These are phyloP conservation scores for Globisporangium okanoganense DNA, from an alignment of 352 stramenopile species.

Conservation along the genomic window DNA sequence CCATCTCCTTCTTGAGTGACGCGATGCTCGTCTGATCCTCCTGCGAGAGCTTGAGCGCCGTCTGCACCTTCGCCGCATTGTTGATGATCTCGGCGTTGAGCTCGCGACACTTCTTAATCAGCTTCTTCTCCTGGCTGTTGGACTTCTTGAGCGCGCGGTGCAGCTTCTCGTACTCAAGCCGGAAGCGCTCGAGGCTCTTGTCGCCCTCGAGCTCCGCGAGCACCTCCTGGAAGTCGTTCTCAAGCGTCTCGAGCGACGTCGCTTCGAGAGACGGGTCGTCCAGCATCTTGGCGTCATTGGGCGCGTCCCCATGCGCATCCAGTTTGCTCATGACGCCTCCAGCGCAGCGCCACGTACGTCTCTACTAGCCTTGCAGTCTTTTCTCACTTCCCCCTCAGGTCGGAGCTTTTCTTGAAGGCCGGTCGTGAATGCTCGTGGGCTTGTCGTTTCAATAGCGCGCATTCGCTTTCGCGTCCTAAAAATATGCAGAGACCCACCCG, in stretches of 20 bases:
- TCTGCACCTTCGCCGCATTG: conserved; percentile 95
- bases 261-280: conserved; percentile 48
- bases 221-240: conserved; percentile 94
- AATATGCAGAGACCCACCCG: not conserved
- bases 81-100: conserved; percentile 95
- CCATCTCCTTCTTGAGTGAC: conserved; percentile 95
- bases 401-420: not conserved
- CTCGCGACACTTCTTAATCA: conserved; percentile 95
- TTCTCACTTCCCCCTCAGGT: not conserved
- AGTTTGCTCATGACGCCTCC: conserved; percentile 18
- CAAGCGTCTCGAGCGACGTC: conserved; percentile 80
- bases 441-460: conserved; percentile 8
- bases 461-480: conserved; percentile 9
- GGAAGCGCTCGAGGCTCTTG: conserved; percentile 92
- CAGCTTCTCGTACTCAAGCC: conserved; percentile 95
- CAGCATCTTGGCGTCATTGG: conserved; percentile 39
- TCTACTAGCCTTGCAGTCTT: not conserved
- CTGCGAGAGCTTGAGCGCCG: conserved; percentile 92
- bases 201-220: conserved; percentile 90
- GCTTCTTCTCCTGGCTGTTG: conserved; percentile 93
- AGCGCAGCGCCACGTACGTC: not conserved
- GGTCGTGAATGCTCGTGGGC: not conserved
- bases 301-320: conserved; percentile 8
- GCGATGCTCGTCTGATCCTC: conserved; percentile 92
- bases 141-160: conserved; percentile 92